A percentile compares a stretch with the other conserved stretches of the same genome.
Evolutionary conservation across 2,329 filamentous ascomycete species (phyloP).

Genomic region (Phaeophleospora eucalypticola): DNA sequence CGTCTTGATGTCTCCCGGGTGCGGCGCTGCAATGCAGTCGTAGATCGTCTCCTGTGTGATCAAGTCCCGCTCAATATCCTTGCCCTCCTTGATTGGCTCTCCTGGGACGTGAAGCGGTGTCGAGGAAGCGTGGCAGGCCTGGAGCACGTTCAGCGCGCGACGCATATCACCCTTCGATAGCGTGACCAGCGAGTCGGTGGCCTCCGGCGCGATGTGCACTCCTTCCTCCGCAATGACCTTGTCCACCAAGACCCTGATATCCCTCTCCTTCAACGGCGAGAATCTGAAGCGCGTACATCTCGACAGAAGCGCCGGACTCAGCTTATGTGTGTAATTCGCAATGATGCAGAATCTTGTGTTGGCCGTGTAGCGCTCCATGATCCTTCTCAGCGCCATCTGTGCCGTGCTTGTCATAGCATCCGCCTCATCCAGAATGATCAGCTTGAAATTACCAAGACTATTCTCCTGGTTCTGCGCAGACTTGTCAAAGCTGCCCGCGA

Average conservation of each 20-base stretch:
- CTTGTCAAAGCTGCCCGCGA: slow-evolving; percentile 49
- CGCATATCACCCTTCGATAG: slow-evolving; percentile 96
- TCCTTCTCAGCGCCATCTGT: slow-evolving; percentile 92
- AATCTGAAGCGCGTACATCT: slow-evolving; percentile 94
- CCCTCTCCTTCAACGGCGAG: slow-evolving; percentile 81
- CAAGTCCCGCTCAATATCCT: slow-evolving; percentile 67
- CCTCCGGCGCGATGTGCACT: slow-evolving; percentile 76
- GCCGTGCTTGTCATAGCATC: slow-evolving; percentile 99
- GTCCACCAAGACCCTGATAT: slow-evolving; percentile 82
- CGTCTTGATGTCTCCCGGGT: slow-evolving; percentile 78
- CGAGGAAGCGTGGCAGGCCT: slow-evolving; percentile 94
- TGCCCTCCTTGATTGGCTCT: slow-evolving; percentile 46
- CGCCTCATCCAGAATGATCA: slow-evolving; percentile 97
- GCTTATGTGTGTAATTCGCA: slow-evolving; percentile 97
- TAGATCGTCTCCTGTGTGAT: slow-evolving; percentile 93
- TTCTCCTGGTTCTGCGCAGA: slow-evolving; percentile 27
- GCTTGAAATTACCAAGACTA: slow-evolving; percentile 73
- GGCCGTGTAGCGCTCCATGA: slow-evolving; percentile 99
- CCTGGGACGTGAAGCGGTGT: slow-evolving; percentile 51
- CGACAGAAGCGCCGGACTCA: slow-evolving; percentile 86
- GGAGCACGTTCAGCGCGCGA: slow-evolving; percentile 86
- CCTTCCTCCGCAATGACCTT: slow-evolving; percentile 83
- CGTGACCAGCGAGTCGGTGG: slow-evolving; percentile 75
- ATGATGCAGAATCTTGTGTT: slow-evolving; percentile 99
- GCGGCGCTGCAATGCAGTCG: slow-evolving; percentile 93